These are phyloP conservation scores for Prunus davidiana DNA, from an alignment of 306 rosid species.

Conservation along the genomic window DNA sequence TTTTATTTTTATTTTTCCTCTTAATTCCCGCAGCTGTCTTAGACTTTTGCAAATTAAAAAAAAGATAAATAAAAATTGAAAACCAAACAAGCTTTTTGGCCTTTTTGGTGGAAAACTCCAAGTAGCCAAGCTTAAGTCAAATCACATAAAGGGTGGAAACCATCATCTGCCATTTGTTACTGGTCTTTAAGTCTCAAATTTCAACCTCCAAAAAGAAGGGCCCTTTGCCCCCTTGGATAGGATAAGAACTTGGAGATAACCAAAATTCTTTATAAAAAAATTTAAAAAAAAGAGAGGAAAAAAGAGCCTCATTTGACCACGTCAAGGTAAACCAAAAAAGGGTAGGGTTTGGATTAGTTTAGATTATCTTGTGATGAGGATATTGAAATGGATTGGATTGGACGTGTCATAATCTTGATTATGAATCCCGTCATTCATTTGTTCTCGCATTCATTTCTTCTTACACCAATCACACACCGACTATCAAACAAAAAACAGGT, in stretches of 20 bases:
- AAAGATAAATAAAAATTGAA: too few species aligned
- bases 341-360: background rate
- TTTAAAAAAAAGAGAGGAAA: too few species aligned
- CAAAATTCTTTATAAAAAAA: too few species aligned
- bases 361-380: conserved; percentile 13
- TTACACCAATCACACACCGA: background rate
- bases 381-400: background rate
- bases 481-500: background rate
- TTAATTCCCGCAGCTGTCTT: background rate
- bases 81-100: background rate
- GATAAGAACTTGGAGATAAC: background rate
- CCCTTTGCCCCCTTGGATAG: background rate
- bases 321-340: conserved; percentile 1
- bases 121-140: conserved; percentile 16
- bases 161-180: background rate
- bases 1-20: background rate
- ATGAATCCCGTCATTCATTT: background rate
- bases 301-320: background rate
- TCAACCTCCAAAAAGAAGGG: background rate
- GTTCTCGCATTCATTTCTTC: background rate
- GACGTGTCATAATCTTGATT: conserved; percentile 4
- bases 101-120: background rate
- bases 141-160: background rate
- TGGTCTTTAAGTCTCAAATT: background rate
- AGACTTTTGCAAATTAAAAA: too few species aligned